Base-by-base conservation (phyloP, 139 green algal genomes). In the Picochlorum costavermella region DNA sequence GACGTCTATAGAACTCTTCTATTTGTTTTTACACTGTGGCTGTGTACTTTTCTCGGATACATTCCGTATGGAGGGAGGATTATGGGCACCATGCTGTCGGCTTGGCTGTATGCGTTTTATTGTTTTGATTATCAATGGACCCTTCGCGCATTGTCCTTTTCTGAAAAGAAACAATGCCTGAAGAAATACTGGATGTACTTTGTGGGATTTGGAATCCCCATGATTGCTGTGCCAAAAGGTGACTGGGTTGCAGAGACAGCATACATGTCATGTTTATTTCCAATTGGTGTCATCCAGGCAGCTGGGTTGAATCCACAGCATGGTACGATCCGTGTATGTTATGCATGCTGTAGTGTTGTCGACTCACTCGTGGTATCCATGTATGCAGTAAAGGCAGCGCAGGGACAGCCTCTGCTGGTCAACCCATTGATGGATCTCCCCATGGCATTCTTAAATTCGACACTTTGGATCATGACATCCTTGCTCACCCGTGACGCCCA, bases 41-140 rank as follows among this genome's bases (percentile, higher is more conserved):
- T 67, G 58, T 28, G 6, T 25, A 43, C 40, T 4, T 13, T 20
- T 23, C 17, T 40, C 5, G 51, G n/a, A 11, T 53, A 23, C 17
- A 28, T 53, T 11, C 46, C 46, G 17, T 23, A 53, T 53, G 46
- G 46, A 53, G 46, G 46, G 16, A 11, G 8, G 1, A 14, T 56
- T 17, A n/a, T 88, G 5, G 75, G 77, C 44, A 73, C 86, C 20
- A 17, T 90, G 20, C 62, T 85, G 29, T 65, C 84, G 1, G 83
- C 77, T 4, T 94, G 83, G 81, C 70, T 95, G 57, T 93, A 90
- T 37, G 81, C 87, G 2, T 90, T 87, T 68, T 95, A 92, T 65
- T 90, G 80, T 75, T 95, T 78, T 64, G 87, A 95, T 65, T 95
- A 95, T 74, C 82, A 82, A 65, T 93, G 85, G 70, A 28, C 46